Base-by-base conservation (phyloP, 805 yeast genomes). In the Cephaloascus albidus region DNA sequence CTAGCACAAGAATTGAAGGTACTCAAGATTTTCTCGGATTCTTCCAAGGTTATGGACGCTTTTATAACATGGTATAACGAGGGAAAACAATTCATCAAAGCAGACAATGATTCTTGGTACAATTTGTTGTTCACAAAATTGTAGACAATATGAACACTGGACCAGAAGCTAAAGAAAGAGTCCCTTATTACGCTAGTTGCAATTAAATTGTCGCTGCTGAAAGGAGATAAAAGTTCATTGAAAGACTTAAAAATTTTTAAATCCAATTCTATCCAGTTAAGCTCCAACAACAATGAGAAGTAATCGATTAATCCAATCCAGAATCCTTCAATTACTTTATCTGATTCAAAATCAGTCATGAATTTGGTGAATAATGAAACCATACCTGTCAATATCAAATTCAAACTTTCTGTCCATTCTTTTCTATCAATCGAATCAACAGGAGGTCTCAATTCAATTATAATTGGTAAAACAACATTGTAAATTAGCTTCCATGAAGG, bases 401-500 rank as follows among this genome's bases (percentile, higher is more conserved):
- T 59, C 41, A 76, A 65, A 41, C 87, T 82, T 37, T 84, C 93
- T 15, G 74, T 63, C 65, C 80, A 70, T 19, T 76, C 72, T 17
- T 55, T 61, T 19, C 45, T 46, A 26, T 61, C 61, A 3, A 32
- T 19, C 5, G 18, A 6, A 14, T 36, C 35, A 14, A 27, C 39
- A 38, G 51, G 39, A 5, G 55, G 52, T 5, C 42, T 43, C 4
- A 46, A 41, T 8, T 41, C 35, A 44, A 81, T 58, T n/a, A 81
- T 52, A 0, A 72, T 70, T 1, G 73, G 69, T 5, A 89, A 66
- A 2, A 85, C 86, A 30, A 81, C 68, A 23, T 62, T 54, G 49
- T 78, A 80, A 3, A 89, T 72, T n/a, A 79, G 56, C 20, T 69
- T 60, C 96, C 96, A 88, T 2, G 76, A 63, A 0, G 78, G 72